Evolutionary conservation across 495 filamentous ascomycete genomes (phyloP).

Genomic region (Penicillium herquei): DNA sequence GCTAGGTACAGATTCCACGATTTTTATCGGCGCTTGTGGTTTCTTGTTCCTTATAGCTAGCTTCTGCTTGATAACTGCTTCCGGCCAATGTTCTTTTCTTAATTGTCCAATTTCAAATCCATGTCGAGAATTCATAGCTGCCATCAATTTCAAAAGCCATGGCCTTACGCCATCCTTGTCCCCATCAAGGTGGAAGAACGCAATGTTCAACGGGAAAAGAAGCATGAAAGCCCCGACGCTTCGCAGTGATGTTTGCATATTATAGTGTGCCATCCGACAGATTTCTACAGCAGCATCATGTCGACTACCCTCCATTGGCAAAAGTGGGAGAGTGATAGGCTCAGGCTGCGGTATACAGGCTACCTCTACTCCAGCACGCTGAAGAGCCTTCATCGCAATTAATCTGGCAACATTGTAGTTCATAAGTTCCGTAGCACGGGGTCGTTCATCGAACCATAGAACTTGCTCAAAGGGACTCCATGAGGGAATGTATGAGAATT

Average conservation of each 20-base stretch:
- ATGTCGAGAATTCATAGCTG: slow-evolving; percentile 14
- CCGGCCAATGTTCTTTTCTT: background rate
- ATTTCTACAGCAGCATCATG: slow-evolving; percentile 18
- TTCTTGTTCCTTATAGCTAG: background rate
- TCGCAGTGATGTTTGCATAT: slow-evolving; percentile 10
- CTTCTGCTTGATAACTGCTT: background rate
- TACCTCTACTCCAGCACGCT: slow-evolving; percentile 3
- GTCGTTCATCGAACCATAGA: slow-evolving; percentile 11
- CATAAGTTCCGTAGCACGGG: slow-evolving; percentile 17
- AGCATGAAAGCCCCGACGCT: slow-evolving; percentile 18
- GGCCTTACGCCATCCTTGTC: slow-evolving; percentile 1
- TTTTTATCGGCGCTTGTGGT: background rate
- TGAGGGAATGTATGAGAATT: background rate
- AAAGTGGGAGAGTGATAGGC: slow-evolving; percentile 7
- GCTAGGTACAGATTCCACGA: too few relatives aligned
- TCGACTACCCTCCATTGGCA: slow-evolving; percentile 19
- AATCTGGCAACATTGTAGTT: slow-evolving; percentile 13
- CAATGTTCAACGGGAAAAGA: slow-evolving; percentile 19
- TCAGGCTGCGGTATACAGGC: background rate
- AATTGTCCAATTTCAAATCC: slow-evolving; percentile 19
- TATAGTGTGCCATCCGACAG: slow-evolving; percentile 19
- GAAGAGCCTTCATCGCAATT: slow-evolving; percentile 7
- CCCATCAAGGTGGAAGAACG: slow-evolving; percentile 11
- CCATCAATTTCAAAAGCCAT: slow-evolving; percentile 16
- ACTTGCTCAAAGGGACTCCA: slow-evolving; percentile 16